A percentile compares a stretch with the other conserved stretches of the same genome.
Conservation (phyloP, 352 stramenopile species). For the Phytopythium boreale region DNA sequence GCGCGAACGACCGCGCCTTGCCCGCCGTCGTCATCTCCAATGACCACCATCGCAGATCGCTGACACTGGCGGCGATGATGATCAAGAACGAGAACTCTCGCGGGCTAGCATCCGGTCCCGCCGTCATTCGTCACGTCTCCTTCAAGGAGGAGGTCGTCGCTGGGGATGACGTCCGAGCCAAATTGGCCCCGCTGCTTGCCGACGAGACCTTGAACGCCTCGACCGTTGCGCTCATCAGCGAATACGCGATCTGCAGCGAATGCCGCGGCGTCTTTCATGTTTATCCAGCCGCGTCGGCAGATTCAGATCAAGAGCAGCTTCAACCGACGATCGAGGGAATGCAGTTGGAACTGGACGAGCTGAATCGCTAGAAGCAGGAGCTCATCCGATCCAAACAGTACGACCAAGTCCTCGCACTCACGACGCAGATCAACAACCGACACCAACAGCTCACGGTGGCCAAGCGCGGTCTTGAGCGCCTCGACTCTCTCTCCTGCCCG, state of each 20-base stretch:
- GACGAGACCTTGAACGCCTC: slow-evolving; percentile 13
- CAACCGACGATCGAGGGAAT: slow-evolving; percentile 10
- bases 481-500: slow-evolving; percentile 38
- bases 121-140: slow-evolving; percentile 1
- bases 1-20: slow-evolving; percentile 10
- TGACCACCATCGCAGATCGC: slow-evolving; percentile 15
- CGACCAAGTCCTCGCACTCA: slow-evolving; percentile 24
- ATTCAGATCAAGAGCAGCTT: slow-evolving; percentile 25
- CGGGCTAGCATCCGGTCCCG: background rate
- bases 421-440: slow-evolving; percentile 19
- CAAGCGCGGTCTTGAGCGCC: slow-evolving; percentile 47
- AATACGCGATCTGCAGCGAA: slow-evolving; percentile 43
- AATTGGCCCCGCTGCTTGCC: slow-evolving; percentile 19
- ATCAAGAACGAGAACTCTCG: background rate
- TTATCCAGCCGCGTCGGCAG: slow-evolving; percentile 7
- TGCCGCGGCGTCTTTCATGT: slow-evolving; percentile 50
- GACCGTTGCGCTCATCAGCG: slow-evolving; percentile 13
- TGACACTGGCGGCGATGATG: slow-evolving; percentile 17
- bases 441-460: slow-evolving; percentile 28
- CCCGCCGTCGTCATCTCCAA: slow-evolving; percentile 20
- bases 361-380: slow-evolving; percentile 18
- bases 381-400: slow-evolving; percentile 32
- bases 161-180: slow-evolving; percentile 22
- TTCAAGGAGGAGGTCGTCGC: slow-evolving; percentile 31
- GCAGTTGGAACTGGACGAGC: slow-evolving; percentile 14